Evolutionary conservation across 768 basidiomycete species (phyloP), one percentile per base, ranked within the genome.

Genomic region (Lentinula raphanica): DNA sequence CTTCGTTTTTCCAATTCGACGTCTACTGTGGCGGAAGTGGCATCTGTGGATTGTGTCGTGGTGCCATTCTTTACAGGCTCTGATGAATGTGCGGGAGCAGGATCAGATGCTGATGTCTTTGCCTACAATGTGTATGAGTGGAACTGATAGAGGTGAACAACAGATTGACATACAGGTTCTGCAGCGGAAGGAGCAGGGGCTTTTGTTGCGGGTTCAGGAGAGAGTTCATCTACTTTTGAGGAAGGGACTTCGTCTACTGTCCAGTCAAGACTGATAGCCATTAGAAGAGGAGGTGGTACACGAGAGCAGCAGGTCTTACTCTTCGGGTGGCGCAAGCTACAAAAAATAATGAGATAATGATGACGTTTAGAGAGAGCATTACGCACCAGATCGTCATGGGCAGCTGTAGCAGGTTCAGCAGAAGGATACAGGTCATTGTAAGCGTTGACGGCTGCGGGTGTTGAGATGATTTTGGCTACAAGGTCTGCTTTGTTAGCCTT

Each of bases 401-500:
- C 23, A 19, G 55, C 54, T 51, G 32, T 25, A 36, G 55, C 58
- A 59, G 65, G 72, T 53, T 74, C 64, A 17, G 72, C 64, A 17
- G 72, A 66, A 17, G 69, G 70, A 60, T 77, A 71, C 32, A 73
- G 67, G 57, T 65, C 51, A 49, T 79, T 71, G 72, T 83, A 86
- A 19, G 75, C 74, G 35, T 76, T 73, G 48, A 82, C 67, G 1
- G 87, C 87, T 0, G 70, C 64, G 15, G 76, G 72, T 55, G 72
- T 80, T 28, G 81, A 80, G 46, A 81, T 69, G 57, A 90, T 84
- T 63, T 79, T 81, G 29, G 82, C 68, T 62, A 89, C 79, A 66
- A 91, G 84, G 63, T 88, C 88, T 0, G 72, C 66, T 69, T 90
- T 91, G 66, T 80, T 87, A 5, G 81, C 76, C 66, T 84, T 85